These are phyloP conservation scores for Monascus ruber DNA, from an alignment of 2,329 filamentous ascomycete species.

Conservation along the genomic window DNA sequence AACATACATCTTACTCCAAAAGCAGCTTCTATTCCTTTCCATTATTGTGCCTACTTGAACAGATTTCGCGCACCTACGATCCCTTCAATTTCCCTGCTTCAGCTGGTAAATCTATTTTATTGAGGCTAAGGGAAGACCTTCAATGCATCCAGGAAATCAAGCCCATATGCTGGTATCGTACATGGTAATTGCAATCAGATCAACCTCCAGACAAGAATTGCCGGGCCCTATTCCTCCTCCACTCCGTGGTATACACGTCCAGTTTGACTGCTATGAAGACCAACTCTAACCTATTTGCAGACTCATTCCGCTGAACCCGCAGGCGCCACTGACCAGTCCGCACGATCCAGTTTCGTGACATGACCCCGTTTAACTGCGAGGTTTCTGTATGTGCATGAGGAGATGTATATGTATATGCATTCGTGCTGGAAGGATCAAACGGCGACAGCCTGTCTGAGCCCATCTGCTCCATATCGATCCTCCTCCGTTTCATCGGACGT, in stretches of 20 bases:
- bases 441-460: no score
- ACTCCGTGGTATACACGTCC: slow-evolving; percentile 57
- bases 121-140: not conserved
- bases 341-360: slow-evolving; percentile 47
- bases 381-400: slow-evolving; percentile 4
- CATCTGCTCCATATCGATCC: slow-evolving; percentile 24
- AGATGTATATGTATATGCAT: not conserved
- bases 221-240: slow-evolving; percentile 53
- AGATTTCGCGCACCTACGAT: no score
- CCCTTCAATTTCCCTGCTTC: no score
- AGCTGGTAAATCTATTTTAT: not conserved
- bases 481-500: slow-evolving; percentile 29
- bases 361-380: slow-evolving; percentile 1
- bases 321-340: slow-evolving; percentile 61
- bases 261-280: slow-evolving; percentile 65
- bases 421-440: slow-evolving; percentile 15
- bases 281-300: slow-evolving; percentile 49
- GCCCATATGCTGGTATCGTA: not conserved
- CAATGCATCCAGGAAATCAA: not conserved
- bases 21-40: no score
- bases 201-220: slow-evolving; percentile 43
- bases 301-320: slow-evolving; percentile 45
- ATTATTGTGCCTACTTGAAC: no score
- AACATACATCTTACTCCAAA: no score
- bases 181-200: slow-evolving; percentile 1